phyloP scores from a whole-genome alignment of 345 rosid genomes.

The Gossypium australe region DNA sequence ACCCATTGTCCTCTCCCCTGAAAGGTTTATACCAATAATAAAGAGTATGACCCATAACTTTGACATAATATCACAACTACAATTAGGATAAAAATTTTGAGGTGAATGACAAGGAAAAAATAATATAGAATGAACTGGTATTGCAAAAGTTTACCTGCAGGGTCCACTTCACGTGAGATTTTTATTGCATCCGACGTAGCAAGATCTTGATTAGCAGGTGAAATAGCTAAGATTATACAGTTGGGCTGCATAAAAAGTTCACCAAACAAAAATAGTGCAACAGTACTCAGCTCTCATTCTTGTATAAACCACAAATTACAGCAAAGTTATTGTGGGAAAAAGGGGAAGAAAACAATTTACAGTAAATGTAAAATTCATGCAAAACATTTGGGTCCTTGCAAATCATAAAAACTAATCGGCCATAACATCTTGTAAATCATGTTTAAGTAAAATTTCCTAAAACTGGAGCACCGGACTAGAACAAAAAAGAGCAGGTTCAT shows the following conservation, averaged over 20 bases:
- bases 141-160: constrained; percentile 51
- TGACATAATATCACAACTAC: not conserved
- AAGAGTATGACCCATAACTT: not conserved
- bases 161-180: constrained; percentile 98
- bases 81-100: not conserved
- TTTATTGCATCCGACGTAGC: constrained; percentile 99
- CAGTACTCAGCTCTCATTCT: constrained; percentile 7
- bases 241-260: constrained; percentile 64
- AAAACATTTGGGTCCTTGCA: too few species aligned
- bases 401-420: not conserved
- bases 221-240: constrained; percentile 91
- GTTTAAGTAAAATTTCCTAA: not conserved
- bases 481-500: not conserved
- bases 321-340: not conserved
- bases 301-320: not conserved
- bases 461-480: not conserved
- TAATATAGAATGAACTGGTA: not conserved
- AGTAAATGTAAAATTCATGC: not conserved
- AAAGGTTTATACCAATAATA: constrained; percentile 15
- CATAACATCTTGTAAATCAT: not conserved
- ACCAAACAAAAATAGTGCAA: constrained; percentile 13
- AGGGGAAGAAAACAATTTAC: not conserved
- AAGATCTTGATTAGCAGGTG: constrained; percentile 99
- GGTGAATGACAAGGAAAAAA: not conserved
- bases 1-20: constrained; percentile 97